phyloP scores from a whole-genome alignment of 192 early-diverging fungal genomes.

The Geosiphon pyriformis region DNA sequence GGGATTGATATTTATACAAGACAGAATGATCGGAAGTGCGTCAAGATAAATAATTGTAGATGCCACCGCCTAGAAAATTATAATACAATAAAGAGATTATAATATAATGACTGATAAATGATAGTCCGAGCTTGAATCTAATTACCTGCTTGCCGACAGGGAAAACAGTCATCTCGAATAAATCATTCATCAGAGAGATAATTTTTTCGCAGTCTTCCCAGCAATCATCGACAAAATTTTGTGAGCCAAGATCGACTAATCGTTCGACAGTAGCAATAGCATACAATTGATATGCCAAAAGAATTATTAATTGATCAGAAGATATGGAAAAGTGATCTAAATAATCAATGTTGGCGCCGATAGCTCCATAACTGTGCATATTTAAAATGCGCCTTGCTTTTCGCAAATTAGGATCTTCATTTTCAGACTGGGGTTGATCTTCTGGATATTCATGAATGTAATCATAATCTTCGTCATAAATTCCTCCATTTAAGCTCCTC shows the following conservation, averaged over 20 bases:
- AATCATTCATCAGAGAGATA: not conserved
- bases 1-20: constrained; percentile 7
- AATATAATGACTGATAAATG: not conserved
- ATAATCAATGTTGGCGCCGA: constrained; percentile 14
- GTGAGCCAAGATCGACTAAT: constrained; percentile 11
- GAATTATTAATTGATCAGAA: constrained; percentile 18
- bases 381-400: constrained; percentile 25
- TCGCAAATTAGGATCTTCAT: constrained; percentile 8
- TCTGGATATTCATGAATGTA: constrained; percentile 18
- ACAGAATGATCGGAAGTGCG: constrained; percentile 21
- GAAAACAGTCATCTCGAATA: constrained; percentile 21
- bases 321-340: constrained; percentile 16
- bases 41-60: constrained; percentile 26
- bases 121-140: too few relatives aligned
- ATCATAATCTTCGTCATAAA: constrained; percentile 29
- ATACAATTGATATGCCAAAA: constrained; percentile 20
- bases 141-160: constrained; percentile 26
- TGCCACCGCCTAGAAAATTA: constrained; percentile 20
- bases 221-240: not conserved
- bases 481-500: constrained; percentile 5
- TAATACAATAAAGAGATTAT: not conserved
- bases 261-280: constrained; percentile 19
- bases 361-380: constrained; percentile 26
- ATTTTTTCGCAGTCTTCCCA: constrained; percentile 7
- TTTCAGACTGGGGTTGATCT: constrained; percentile 10